phyloP scores from a whole-genome alignment of 805 yeast species.

The Zygotorulaspora chibaensis region DNA sequence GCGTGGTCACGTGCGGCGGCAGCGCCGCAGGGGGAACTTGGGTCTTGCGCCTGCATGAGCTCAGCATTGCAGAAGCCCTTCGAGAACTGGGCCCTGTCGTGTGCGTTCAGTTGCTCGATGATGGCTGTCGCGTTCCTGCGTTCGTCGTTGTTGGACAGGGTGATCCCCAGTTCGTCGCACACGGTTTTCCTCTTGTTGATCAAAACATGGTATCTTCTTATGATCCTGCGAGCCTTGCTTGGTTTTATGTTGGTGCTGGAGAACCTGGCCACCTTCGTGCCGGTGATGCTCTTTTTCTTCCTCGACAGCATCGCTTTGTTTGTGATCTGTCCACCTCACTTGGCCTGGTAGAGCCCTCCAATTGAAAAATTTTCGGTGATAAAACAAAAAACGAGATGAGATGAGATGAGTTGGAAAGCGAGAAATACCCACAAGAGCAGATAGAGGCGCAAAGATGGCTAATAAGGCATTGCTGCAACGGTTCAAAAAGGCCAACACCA shows the following conservation, averaged over 20 bases:
- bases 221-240: conserved; percentile 64
- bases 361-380: conserved; percentile 11
- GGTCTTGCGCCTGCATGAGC: neutral
- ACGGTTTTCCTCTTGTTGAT: conserved; percentile 51
- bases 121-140: conserved; percentile 1
- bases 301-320: conserved; percentile 21
- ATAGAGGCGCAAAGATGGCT: conserved; percentile 7
- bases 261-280: conserved; percentile 30
- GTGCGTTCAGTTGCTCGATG: conserved; percentile 1
- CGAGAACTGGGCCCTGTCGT: conserved; percentile 11
- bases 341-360: neutral
- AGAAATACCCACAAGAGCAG: neutral
- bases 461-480: neutral
- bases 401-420: conserved; percentile 13
- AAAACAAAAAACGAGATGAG: conserved; percentile 18
- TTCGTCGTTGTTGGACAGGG: conserved; percentile 10
- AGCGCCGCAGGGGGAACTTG: neutral
- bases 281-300: conserved; percentile 35
- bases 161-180: conserved; percentile 31
- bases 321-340: neutral
- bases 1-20: conserved; percentile 14
- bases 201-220: conserved; percentile 71
- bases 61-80: neutral
- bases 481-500: neutral
- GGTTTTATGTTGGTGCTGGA: conserved; percentile 51